Conservation (phyloP, 305 asterid genomes). For the Stenogyne calaminthoides region DNA sequence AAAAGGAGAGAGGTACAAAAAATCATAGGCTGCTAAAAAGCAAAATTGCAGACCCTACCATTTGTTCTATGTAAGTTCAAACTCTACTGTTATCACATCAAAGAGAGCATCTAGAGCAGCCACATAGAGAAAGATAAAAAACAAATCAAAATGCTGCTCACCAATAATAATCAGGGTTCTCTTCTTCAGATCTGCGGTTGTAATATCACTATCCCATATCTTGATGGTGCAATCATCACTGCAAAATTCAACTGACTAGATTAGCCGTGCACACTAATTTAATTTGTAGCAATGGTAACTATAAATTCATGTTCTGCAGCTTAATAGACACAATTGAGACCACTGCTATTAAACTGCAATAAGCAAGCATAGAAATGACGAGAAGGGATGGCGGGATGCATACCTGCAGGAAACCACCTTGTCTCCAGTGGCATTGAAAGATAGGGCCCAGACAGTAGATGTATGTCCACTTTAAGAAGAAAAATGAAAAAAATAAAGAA, state of each 20-base stretch:
- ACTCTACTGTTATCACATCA: conserved; percentile 11
- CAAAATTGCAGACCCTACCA: not conserved
- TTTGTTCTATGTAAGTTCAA: not conserved
- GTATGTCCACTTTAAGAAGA: too few species aligned
- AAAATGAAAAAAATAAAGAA: conserved; percentile 75
- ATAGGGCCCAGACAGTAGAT: too few species aligned
- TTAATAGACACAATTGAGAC: not conserved
- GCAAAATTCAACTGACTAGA: conserved; percentile 36
- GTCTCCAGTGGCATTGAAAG: conserved; percentile 67
- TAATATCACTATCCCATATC: conserved; percentile 69
- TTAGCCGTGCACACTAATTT: conserved; percentile 22
- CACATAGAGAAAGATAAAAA: too few species aligned
- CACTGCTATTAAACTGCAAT: not conserved
- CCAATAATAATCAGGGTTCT: conserved; percentile 4
- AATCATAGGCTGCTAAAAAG: not conserved
- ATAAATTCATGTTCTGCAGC: not conserved
- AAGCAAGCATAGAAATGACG: conserved; percentile 20
- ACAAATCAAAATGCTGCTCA: not conserved
- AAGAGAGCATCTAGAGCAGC: conserved; percentile 17
- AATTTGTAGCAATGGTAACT: conserved; percentile 13
- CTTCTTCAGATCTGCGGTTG: too few species aligned
- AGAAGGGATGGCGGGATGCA: conserved; percentile 29
- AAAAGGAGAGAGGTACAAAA: not conserved
- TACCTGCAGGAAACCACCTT: conserved; percentile 95
- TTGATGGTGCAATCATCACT: conserved; percentile 90